These are phyloP conservation scores for Terfezia boudieri DNA, from an alignment of 495 filamentous ascomycete species.

Conservation along the genomic window DNA sequence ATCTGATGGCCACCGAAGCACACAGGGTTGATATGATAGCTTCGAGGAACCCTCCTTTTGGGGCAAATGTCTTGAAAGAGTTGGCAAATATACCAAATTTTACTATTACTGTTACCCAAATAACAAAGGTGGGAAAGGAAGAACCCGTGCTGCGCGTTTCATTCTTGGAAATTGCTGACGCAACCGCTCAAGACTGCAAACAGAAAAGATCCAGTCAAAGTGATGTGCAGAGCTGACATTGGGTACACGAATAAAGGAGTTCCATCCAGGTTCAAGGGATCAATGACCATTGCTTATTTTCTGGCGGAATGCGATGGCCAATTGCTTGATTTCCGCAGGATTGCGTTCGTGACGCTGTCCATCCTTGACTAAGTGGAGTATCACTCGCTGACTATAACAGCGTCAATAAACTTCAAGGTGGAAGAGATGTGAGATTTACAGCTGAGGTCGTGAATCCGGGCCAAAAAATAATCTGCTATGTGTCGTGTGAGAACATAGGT, in stretches of 20 bases:
- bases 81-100: constrained; percentile 57
- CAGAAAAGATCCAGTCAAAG: constrained; percentile 23
- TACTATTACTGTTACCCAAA: constrained; percentile 25
- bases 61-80: constrained; percentile 39
- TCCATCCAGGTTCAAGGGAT: constrained; percentile 36
- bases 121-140: constrained; percentile 4
- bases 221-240: constrained; percentile 45
- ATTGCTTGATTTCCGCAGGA: constrained; percentile 39
- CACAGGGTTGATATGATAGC: constrained; percentile 54
- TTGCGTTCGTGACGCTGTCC: background rate
- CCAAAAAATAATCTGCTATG: constrained; percentile 44
- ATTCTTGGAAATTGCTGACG: background rate
- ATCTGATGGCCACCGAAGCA: constrained; percentile 42
- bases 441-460: constrained; percentile 31
- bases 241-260: constrained; percentile 49
- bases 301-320: constrained; percentile 53
- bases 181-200: constrained; percentile 3
- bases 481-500: constrained; percentile 80
- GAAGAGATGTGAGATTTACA: constrained; percentile 37
- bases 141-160: background rate
- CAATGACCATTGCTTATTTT: constrained; percentile 45
- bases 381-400: constrained; percentile 19
- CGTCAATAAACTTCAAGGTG: constrained; percentile 41
- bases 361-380: too few relatives aligned
- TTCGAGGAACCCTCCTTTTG: constrained; percentile 65